These are phyloP conservation scores for Termitomyces sp. DNA, from an alignment of 768 basidiomycete genomes.

Conservation along the genomic window DNA sequence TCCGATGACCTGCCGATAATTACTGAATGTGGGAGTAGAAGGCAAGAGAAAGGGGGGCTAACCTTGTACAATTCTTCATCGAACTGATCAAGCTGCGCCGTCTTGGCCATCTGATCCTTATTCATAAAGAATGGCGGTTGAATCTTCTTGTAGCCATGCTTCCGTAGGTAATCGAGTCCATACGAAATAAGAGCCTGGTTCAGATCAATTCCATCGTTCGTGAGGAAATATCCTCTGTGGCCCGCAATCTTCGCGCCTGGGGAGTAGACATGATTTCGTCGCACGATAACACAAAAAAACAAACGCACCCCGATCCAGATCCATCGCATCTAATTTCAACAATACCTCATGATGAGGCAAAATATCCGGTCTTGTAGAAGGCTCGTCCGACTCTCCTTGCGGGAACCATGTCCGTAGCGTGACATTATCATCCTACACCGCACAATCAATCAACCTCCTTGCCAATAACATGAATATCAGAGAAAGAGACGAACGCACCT, in stretches of 20 bases:
- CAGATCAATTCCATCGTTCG: constrained; percentile 92
- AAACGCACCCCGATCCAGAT: constrained; percentile 85
- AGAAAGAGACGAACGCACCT: constrained; percentile 48
- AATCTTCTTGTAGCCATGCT: constrained; percentile 84
- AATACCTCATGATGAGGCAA: constrained; percentile 98
- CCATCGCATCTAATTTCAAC: constrained; percentile 90
- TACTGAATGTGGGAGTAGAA: neutral
- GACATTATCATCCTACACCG: constrained; percentile 80
- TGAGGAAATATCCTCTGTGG: constrained; percentile 96
- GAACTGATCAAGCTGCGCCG: constrained; percentile 96
- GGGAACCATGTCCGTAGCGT: constrained; percentile 86
- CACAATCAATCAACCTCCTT: neutral
- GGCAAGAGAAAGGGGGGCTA: neutral
- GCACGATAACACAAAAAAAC: too few relatives aligned
- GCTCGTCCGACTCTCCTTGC: constrained; percentile 66
- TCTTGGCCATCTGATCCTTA: constrained; percentile 96
- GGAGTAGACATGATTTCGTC: neutral
- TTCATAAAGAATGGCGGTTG: constrained; percentile 99
- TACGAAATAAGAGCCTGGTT: constrained; percentile 96
- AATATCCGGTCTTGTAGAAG: constrained; percentile 69
- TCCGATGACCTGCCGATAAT: constrained; percentile 64
- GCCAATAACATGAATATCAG: too few relatives aligned
- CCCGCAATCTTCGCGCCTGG: constrained; percentile 88
- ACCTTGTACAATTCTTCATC: constrained; percentile 99
- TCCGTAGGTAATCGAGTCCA: constrained; percentile 88